Evolutionary conservation across 2,329 filamentous ascomycete species (phyloP), one percentile per base, ranked within the genome.

Genomic region (Penicillium glabrum): DNA sequence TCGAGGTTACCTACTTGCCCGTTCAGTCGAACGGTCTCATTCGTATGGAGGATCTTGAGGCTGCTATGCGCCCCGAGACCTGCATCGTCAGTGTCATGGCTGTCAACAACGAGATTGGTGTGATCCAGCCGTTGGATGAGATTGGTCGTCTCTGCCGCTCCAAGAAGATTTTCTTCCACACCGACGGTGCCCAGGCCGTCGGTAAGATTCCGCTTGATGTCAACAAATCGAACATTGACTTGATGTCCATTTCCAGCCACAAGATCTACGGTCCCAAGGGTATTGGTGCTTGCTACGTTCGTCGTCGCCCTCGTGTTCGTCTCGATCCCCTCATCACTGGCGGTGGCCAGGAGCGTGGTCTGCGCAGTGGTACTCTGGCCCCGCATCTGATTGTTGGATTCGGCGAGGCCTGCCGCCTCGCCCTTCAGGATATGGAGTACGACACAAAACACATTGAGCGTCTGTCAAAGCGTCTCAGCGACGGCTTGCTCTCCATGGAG

Each of bases 181-280:
- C 92, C 24, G 95, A 99, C 75, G 95, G 84, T 51, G 95, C 95
- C 1, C 95, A 99, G 79, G 95, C 95, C 16, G 93, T 98, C n/a
- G 95, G 95, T 71, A 99, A 99, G 82, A 97, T 99, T 49, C 91
- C 93, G 0, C 80, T 99, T 47, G 92, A 97, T 69, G 95, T 99
- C 70, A 97, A 98, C 76, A 90, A 91, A 76, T 93, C 96, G 91
- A 96, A 97, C 75, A 89, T 99, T 63, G 95, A 99, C 73, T 80
- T 99, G 71, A 97, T 99, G 93, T 98, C 93, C 29, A 97, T 99
- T 59, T 98, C 95, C 9, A 93, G 91, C 29, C 95, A 99, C 80
- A 99, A 99, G 79, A 96, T 99, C 53, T 99, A 99, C 72, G 95
- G 95, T 26, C 95, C 95, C 53, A 99, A 96, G 82, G 95, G 95